These are phyloP conservation scores for Colletotrichum sansevieriae DNA, from an alignment of 2,329 filamentous ascomycete species.

Conservation along the genomic window DNA sequence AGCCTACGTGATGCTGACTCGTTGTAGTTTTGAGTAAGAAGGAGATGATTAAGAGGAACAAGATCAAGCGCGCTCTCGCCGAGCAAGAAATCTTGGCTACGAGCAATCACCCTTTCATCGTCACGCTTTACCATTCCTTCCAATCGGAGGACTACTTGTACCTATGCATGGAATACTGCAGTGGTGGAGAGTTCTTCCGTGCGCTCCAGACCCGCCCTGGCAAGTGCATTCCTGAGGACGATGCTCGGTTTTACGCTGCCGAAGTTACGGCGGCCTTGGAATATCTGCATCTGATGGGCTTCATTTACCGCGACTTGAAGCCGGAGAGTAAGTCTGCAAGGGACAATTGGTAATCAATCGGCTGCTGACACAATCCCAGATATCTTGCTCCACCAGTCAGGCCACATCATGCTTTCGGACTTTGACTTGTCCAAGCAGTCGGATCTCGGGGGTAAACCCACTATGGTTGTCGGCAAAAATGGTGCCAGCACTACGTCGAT, in stretches of 20 bases:
- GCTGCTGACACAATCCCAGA: constrained; percentile 65
- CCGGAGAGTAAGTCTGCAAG: constrained; percentile 83
- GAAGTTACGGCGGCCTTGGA: constrained; percentile 97
- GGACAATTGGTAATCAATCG: constrained; percentile 29
- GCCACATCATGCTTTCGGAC: constrained; percentile 99
- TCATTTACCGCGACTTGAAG: constrained; percentile 98
- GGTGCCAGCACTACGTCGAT: constrained; percentile 88
- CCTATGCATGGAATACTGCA: constrained; percentile 99
- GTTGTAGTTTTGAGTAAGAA: constrained; percentile 93
- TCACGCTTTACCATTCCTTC: constrained; percentile 98
- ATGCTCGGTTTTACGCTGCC: constrained; percentile 95
- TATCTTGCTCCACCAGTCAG: constrained; percentile 97
- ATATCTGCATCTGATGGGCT: constrained; percentile 98
- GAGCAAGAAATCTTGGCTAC: constrained; percentile 98
- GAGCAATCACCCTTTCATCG: constrained; percentile 99
- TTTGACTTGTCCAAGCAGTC: constrained; percentile 99
- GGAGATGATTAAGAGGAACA: constrained; percentile 99
- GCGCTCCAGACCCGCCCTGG: constrained; percentile 95
- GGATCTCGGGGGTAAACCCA: constrained; percentile 93
- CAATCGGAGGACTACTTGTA: constrained; percentile 99
- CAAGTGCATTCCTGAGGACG: constrained; percentile 97
- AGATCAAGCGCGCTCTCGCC: constrained; percentile 97
- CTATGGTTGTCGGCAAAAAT: constrained; percentile 95
- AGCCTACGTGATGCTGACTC: constrained; percentile 51
- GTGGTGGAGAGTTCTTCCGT: constrained; percentile 97